Percentiles rank a stretch among this genome's conserved stretches.
phyloP scores from a whole-genome alignment of 2,329 filamentous ascomycete genomes.

The Penicillium nordicum region DNA sequence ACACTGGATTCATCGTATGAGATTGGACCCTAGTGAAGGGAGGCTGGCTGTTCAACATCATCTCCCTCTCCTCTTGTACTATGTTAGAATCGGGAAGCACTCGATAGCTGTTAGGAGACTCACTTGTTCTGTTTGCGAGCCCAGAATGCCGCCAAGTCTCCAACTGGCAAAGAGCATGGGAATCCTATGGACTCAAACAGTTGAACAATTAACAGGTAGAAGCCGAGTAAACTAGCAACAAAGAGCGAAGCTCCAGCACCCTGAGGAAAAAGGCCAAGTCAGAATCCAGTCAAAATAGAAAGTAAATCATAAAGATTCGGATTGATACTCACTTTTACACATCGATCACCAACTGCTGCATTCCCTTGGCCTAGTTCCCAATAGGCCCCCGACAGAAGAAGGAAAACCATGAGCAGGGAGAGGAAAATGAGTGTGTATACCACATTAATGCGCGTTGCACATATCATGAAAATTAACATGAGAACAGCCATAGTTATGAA shows the following conservation, averaged over 20 bases:
- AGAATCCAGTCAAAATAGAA: background rate
- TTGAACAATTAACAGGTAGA: constrained; percentile 55
- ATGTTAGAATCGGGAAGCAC: background rate
- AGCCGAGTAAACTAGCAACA: constrained; percentile 47
- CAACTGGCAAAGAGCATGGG: constrained; percentile 49
- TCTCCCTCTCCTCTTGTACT: background rate
- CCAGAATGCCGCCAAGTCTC: constrained; percentile 26
- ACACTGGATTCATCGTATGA: no score
- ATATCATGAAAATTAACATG: constrained; percentile 65
- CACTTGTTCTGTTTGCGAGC: constrained; percentile 1
- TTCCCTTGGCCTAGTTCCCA: constrained; percentile 52
- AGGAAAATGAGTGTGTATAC: constrained; percentile 69
- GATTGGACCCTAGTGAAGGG: no score
- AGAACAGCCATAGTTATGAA: constrained; percentile 65
- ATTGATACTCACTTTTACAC: constrained; percentile 25
- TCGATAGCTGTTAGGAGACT: background rate
- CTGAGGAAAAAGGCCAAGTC: constrained; percentile 6
- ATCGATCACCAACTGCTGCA: constrained; percentile 24
- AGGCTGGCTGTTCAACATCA: background rate
- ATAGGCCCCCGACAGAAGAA: constrained; percentile 58
- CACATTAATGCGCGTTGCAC: constrained; percentile 68
- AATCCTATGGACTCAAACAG: constrained; percentile 54
- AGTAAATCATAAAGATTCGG: no score
- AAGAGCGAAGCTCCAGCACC: constrained; percentile 51
- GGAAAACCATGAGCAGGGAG: constrained; percentile 58